phyloP scores from a whole-genome alignment of 1,284 basidiomycete species.

The Pseudozyma tsukubaensis region DNA sequence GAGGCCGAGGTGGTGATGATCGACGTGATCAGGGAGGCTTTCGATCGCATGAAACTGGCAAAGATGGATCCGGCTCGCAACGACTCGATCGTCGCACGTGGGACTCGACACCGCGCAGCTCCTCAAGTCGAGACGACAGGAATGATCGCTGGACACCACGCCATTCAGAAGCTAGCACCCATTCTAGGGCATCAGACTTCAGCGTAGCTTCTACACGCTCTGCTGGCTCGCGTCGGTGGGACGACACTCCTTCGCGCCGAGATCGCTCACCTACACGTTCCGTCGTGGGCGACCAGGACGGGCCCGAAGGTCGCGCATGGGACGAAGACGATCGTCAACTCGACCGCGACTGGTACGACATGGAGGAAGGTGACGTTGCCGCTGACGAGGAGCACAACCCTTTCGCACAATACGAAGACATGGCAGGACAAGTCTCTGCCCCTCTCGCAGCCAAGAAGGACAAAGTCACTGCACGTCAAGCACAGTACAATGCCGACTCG shows the following conservation, averaged over 20 bases:
- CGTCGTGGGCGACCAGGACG: slow-evolving; percentile 40
- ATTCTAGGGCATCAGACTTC: slow-evolving; percentile 6
- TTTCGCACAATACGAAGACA: slow-evolving; percentile 82
- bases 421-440: slow-evolving; percentile 72
- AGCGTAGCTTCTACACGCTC: slow-evolving; percentile 23
- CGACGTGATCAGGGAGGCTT: slow-evolving; percentile 5
- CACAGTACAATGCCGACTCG: slow-evolving; percentile 83
- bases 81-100: slow-evolving; percentile 32
- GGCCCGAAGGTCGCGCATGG: slow-evolving; percentile 41
- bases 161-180: background rate
- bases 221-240: slow-evolving; percentile 46
- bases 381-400: slow-evolving; percentile 89
- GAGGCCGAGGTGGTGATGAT: slow-evolving; percentile 5
- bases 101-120: slow-evolving; percentile 49
- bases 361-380: slow-evolving; percentile 67
- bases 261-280: slow-evolving; percentile 6
- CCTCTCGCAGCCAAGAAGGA: slow-evolving; percentile 46
- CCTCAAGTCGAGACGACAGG: background rate
- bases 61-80: slow-evolving; percentile 2
- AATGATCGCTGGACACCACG: slow-evolving; percentile 24
- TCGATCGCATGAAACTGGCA: no score
- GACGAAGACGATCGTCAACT: slow-evolving; percentile 57
- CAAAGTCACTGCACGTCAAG: slow-evolving; percentile 68
- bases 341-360: slow-evolving; percentile 65
- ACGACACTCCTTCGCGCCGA: slow-evolving; percentile 40